Conservation (phyloP, 257 asterid species). For the Petunia axillaris region DNA sequence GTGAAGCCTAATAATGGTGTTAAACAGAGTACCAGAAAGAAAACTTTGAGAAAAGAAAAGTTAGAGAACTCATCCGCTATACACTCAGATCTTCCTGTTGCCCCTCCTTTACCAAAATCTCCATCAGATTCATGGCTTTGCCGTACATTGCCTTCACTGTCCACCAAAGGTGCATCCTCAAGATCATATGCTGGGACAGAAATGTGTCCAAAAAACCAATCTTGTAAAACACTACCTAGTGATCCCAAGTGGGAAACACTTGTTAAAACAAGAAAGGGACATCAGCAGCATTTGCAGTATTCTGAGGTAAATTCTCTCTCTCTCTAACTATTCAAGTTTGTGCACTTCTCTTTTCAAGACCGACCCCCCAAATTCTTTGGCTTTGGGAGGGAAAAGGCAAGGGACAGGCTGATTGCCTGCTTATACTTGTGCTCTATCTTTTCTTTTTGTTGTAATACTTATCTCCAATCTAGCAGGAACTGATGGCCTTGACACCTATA, state of each 20-base stretch:
- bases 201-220: slow-evolving; percentile 35
- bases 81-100: slow-evolving; percentile 39
- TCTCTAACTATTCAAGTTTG: neutral
- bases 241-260: slow-evolving; percentile 70
- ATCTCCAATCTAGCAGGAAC: slow-evolving; percentile 48
- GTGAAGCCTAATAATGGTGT: slow-evolving; percentile 32
- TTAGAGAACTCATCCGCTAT: slow-evolving; percentile 26
- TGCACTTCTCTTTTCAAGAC: neutral
- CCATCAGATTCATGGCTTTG: slow-evolving; percentile 94
- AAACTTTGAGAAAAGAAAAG: slow-evolving; percentile 26
- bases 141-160: slow-evolving; percentile 80
- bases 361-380: no score
- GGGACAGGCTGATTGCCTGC: no score
- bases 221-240: slow-evolving; percentile 37
- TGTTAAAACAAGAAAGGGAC: slow-evolving; percentile 57
- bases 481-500: slow-evolving; percentile 49
- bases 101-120: slow-evolving; percentile 79
- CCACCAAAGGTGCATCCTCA: slow-evolving; percentile 40
- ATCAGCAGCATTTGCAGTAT: slow-evolving; percentile 49
- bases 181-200: slow-evolving; percentile 40
- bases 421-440: neutral
- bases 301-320: slow-evolving; percentile 49
- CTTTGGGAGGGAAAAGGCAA: no score
- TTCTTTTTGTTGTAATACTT: neutral
- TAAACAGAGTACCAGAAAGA: slow-evolving; percentile 30